phyloP scores from a whole-genome alignment of 176 grass and related monocot genomes.

The Miscanthus lutarioriparius region DNA sequence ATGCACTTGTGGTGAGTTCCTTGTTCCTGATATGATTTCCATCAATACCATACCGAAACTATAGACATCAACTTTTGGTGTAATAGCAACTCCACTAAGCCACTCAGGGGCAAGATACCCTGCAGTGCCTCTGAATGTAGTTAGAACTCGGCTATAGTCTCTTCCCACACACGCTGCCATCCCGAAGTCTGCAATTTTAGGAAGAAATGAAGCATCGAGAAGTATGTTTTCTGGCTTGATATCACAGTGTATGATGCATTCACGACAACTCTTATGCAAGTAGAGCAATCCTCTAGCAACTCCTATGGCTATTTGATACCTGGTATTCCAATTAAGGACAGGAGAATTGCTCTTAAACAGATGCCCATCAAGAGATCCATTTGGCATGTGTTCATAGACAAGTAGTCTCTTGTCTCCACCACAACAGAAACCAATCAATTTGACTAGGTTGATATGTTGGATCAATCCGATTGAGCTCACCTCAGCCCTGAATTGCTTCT shows the following conservation, averaged over 20 bases:
- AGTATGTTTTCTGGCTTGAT: slow-evolving; percentile 58
- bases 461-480: slow-evolving; percentile 57
- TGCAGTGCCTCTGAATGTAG: slow-evolving; percentile 57
- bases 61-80: slow-evolving; percentile 61
- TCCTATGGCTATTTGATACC: slow-evolving; percentile 42
- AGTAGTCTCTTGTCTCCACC: slow-evolving; percentile 45
- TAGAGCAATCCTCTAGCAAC: slow-evolving; percentile 58
- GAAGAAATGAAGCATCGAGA: slow-evolving; percentile 42
- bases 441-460: slow-evolving; percentile 60
- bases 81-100: slow-evolving; percentile 48
- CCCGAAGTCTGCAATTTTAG: slow-evolving; percentile 72
- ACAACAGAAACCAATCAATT: slow-evolving; percentile 53
- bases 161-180: slow-evolving; percentile 54
- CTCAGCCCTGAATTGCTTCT: slow-evolving; percentile 60
- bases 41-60: slow-evolving; percentile 62
- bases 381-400: slow-evolving; percentile 60
- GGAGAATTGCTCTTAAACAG: slow-evolving; percentile 29
- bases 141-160: slow-evolving; percentile 57
- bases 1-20: slow-evolving; percentile 40
- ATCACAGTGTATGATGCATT: slow-evolving; percentile 72
- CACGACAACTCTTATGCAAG: slow-evolving; percentile 50
- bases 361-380: slow-evolving; percentile 54
- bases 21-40: slow-evolving; percentile 53
- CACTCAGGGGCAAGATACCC: slow-evolving; percentile 71
- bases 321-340: slow-evolving; percentile 32